Evolutionary conservation across 495 filamentous ascomycete genomes (phyloP).

Genomic region (Xylaria scruposa): DNA sequence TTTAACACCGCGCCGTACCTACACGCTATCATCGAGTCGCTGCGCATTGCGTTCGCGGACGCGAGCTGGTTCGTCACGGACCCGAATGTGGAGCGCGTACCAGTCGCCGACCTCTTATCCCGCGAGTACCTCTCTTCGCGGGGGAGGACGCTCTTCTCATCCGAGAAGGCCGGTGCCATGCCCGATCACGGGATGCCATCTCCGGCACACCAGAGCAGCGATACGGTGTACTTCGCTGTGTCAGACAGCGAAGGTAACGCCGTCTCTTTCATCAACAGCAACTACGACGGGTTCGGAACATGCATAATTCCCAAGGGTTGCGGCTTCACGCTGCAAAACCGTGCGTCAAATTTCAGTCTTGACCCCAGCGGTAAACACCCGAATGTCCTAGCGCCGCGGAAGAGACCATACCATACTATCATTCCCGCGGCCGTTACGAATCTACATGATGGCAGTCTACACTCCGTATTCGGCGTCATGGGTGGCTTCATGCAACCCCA

Average conservation of each 20-base stretch:
- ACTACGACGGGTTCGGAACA: constrained; percentile 90
- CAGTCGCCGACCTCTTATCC: constrained; percentile 67
- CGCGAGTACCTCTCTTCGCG: constrained; percentile 49
- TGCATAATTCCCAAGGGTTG: constrained; percentile 81
- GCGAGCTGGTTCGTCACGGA: constrained; percentile 89
- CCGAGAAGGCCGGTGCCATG: constrained; percentile 32
- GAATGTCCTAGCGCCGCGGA: constrained; percentile 79
- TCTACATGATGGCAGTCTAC: constrained; percentile 69
- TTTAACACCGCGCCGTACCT: constrained; percentile 84
- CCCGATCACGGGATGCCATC: constrained; percentile 60
- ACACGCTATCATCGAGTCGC: constrained; percentile 85
- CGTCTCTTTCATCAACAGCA: constrained; percentile 96
- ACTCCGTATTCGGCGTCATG: constrained; percentile 94
- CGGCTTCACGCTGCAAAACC: constrained; percentile 94
- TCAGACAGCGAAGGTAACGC: constrained; percentile 85
- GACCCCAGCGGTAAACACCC: constrained; percentile 63
- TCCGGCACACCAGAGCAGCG: constrained; percentile 67
- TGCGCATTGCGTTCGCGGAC: constrained; percentile 94
- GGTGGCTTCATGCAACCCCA: constrained; percentile 99
- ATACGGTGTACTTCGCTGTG: constrained; percentile 93
- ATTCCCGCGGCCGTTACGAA: constrained; percentile 92
- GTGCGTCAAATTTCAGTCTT: constrained; percentile 84
- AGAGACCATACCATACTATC: constrained; percentile 96
- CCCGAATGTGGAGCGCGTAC: constrained; percentile 71
- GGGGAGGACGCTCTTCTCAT: constrained; percentile 45